Evolutionary conservation across 2,329 filamentous ascomycete species (phyloP).

Genomic region (Phialophora expanda): DNA sequence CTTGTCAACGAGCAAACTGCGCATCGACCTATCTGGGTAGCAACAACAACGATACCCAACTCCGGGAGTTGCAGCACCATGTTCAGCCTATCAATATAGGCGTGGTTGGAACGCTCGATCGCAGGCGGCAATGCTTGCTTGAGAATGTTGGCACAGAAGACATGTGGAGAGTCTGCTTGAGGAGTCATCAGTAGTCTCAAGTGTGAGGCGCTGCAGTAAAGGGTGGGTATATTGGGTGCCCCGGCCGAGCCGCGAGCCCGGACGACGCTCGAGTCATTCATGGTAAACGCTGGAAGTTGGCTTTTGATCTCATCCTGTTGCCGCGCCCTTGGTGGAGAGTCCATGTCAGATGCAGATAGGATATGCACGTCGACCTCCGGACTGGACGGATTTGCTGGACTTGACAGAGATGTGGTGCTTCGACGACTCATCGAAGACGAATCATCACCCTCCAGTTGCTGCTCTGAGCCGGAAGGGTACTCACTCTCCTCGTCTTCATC

Average conservation of each 20-base stretch:
- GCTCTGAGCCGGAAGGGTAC: constrained; percentile 20
- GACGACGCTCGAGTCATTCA: constrained; percentile 5
- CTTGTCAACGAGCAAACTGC: constrained; percentile 60
- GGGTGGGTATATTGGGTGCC: constrained; percentile 34
- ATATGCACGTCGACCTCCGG: constrained; percentile 19
- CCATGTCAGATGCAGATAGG: neutral
- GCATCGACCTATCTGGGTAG: constrained; percentile 62
- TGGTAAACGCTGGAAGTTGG: neutral
- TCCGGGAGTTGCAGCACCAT: constrained; percentile 64
- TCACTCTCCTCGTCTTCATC: constrained; percentile 23
- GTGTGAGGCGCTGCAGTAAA: constrained; percentile 37
- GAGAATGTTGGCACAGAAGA: constrained; percentile 39
- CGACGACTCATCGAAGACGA: constrained; percentile 14
- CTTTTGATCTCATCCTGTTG: neutral
- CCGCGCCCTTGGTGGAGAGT: constrained; percentile 5
- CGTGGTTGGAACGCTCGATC: constrained; percentile 23
- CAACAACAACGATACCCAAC: constrained; percentile 63
- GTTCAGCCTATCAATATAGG: constrained; percentile 55
- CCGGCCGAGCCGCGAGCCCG: constrained; percentile 5
- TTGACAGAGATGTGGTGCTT: constrained; percentile 20
- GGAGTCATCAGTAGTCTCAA: constrained; percentile 36
- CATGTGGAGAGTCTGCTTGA: constrained; percentile 31
- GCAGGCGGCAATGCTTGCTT: constrained; percentile 34
- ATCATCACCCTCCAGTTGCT: constrained; percentile 14
- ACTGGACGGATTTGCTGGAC: constrained; percentile 16